Conservation (phyloP, 768 basidiomycete species). For the Serendipita sp. region DNA sequence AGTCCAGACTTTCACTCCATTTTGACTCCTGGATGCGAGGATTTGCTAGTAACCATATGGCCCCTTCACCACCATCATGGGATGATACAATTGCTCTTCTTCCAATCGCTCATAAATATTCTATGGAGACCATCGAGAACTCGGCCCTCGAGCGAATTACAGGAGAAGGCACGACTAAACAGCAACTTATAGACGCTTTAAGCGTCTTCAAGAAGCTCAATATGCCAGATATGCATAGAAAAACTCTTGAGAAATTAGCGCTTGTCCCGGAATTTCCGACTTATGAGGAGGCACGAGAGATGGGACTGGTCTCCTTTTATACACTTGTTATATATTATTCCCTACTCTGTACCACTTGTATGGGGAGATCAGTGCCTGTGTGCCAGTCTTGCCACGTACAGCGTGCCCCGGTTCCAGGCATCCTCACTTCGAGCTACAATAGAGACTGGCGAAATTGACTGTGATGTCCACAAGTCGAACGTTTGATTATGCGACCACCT, state of each 20-base stretch:
- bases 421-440: too few species aligned
- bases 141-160: background rate
- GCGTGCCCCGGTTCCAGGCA: too few species aligned
- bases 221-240: background rate
- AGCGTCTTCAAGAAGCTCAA: background rate
- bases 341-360: too few species aligned
- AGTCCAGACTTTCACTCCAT: background rate
- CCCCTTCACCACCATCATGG: background rate
- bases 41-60: background rate
- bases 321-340: too few species aligned
- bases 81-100: background rate
- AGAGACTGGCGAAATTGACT: too few species aligned
- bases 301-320: too few species aligned
- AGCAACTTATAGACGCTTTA: background rate
- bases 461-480: too few species aligned
- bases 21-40: too few species aligned
- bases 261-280: background rate
- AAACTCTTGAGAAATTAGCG: background rate
- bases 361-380: too few species aligned
- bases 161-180: background rate
- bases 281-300: background rate
- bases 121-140: background rate
- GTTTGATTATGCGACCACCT: too few species aligned
- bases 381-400: too few species aligned
- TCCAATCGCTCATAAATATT: background rate